These are phyloP conservation scores for Termitomyces sp. DNA, from an alignment of 768 basidiomycete genomes.

Conservation along the genomic window DNA sequence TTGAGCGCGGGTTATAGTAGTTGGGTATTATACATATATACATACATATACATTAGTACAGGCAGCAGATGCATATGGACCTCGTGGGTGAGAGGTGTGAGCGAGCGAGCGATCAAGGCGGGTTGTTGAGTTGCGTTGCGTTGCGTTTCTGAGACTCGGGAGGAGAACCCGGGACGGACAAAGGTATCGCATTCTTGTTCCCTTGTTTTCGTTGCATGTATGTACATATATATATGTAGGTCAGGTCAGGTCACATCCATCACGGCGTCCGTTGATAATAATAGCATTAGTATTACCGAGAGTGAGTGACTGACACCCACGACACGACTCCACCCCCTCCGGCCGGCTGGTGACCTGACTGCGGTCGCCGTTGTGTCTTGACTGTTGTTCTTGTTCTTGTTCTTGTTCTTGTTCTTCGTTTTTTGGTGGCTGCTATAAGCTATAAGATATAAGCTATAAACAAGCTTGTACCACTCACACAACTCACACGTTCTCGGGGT, in stretches of 20 bases:
- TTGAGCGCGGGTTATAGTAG: conserved; percentile 7
- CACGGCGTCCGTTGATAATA: not conserved
- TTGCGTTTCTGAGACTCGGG: not conserved
- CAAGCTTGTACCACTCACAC: too few relatives aligned
- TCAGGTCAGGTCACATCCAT: not conserved
- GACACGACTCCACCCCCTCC: too few relatives aligned
- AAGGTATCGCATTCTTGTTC: not conserved
- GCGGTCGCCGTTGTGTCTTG: too few relatives aligned
- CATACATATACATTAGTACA: not conserved
- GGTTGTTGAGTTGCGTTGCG: too few relatives aligned
- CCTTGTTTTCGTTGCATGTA: too few relatives aligned
- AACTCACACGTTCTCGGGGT: too few relatives aligned
- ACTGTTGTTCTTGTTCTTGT: too few relatives aligned
- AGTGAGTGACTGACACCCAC: not conserved
- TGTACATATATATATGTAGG: not conserved
- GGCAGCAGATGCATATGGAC: conserved; percentile 1
- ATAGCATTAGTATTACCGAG: not conserved
- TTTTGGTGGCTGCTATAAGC: too few relatives aligned
- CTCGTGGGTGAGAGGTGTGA: too few relatives aligned
- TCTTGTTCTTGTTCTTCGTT: too few relatives aligned
- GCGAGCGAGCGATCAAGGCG: not conserved
- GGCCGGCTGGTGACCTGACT: too few relatives aligned
- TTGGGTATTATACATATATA: not conserved
- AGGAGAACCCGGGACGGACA: not conserved
- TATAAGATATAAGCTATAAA: too few relatives aligned